Evolutionary conservation across 345 rosid species (phyloP).

Genomic region (Gossypium raimondii): DNA sequence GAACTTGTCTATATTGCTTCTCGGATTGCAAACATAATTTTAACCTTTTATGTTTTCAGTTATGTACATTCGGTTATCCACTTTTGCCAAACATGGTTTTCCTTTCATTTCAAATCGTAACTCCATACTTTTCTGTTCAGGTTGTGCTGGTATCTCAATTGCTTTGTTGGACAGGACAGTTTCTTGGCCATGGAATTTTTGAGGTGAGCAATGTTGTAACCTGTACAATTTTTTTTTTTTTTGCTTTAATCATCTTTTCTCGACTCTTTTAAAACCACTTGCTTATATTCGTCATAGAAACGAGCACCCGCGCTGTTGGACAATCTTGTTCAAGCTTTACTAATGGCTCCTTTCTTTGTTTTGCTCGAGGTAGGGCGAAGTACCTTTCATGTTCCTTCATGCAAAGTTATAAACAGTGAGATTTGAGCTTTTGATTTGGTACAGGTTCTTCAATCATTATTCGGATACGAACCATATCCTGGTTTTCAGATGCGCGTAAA

Average conservation of each 20-base stretch:
- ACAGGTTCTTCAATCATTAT: conserved; percentile 58
- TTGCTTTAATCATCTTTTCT: neutral
- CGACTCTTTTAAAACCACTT: neutral
- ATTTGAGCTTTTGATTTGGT: conserved; percentile 4
- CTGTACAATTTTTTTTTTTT: neutral
- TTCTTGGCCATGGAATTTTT: conserved; percentile 78
- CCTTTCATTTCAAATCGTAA: neutral
- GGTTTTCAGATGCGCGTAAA: conserved; percentile 50
- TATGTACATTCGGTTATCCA: neutral
- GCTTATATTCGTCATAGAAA: conserved; percentile 33
- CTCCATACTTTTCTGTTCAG: conserved; percentile 27
- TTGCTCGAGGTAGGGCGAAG: conserved; percentile 59
- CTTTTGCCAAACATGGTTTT: neutral
- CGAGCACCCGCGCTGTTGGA: conserved; percentile 90
- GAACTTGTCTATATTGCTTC: neutral
- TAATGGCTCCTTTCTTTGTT: conserved; percentile 90
- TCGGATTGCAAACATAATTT: neutral
- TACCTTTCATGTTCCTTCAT: neutral
- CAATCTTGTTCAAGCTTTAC: conserved; percentile 66
- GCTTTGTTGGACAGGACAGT: conserved; percentile 74
- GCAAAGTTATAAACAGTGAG: neutral
- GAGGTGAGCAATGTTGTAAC: conserved; percentile 45
- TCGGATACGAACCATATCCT: conserved; percentile 32
- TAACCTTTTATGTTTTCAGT: neutral
- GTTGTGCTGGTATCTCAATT: conserved; percentile 65